These are phyloP conservation scores for Gossypium lobatum DNA, from an alignment of 441 rosid genomes.

Conservation along the genomic window DNA sequence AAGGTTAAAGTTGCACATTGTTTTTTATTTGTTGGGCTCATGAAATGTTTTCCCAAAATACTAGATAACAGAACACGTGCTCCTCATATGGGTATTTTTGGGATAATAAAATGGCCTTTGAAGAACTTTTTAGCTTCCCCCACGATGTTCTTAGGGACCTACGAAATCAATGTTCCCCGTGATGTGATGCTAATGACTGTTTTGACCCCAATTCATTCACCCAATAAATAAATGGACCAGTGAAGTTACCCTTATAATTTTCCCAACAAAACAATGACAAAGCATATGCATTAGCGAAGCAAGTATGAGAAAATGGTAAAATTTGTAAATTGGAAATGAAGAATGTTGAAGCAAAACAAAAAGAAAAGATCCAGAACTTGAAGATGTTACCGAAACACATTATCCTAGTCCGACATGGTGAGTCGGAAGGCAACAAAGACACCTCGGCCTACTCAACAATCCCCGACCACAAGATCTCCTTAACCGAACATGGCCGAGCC, in stretches of 20 bases:
- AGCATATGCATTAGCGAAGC: neutral
- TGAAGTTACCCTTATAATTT: neutral
- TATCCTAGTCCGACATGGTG: slow-evolving; percentile 92
- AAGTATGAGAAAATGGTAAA: neutral
- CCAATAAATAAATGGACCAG: neutral
- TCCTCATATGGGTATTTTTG: neutral
- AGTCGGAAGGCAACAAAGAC: slow-evolving; percentile 84
- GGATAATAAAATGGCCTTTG: neutral
- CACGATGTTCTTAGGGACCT: neutral
- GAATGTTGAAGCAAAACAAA: neutral
- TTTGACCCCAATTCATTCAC: neutral
- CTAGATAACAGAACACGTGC: neutral
- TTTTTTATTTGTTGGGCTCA: neutral
- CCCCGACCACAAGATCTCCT: slow-evolving; percentile 82
- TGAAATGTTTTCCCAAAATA: neutral
- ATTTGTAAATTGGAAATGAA: neutral
- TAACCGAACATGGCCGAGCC: slow-evolving; percentile 45
- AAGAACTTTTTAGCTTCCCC: neutral
- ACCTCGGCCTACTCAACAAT: slow-evolving; percentile 66
- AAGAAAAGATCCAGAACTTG: neutral
- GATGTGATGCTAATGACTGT: neutral
- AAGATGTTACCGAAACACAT: slow-evolving; percentile 67
- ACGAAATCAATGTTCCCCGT: neutral
- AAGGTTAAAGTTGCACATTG: neutral
- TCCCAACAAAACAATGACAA: neutral